A percentile compares a stretch with the other conserved stretches of the same genome.
Conservation (phyloP, 2,329 filamentous ascomycete genomes). For the Aspergillus pseudotamarii region DNA sequence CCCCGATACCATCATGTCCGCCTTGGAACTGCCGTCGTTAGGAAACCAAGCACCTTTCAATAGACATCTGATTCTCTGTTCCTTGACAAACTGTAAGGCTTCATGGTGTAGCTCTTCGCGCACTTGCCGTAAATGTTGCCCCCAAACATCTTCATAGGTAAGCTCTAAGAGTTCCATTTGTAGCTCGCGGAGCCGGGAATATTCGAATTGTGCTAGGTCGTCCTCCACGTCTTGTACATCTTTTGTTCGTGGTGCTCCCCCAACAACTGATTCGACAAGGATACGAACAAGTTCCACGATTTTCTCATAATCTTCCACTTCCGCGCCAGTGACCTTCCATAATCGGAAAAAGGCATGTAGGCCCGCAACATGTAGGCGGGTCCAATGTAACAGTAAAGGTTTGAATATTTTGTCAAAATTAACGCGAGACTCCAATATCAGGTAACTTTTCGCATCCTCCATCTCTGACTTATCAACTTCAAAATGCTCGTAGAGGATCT, state of each 20-base stretch:
- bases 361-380: slow-evolving; percentile 80
- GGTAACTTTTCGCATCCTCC: slow-evolving; percentile 75
- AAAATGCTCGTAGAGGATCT: slow-evolving; percentile 92
- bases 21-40: slow-evolving; percentile 53
- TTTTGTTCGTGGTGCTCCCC: slow-evolving; percentile 76
- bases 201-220: slow-evolving; percentile 82
- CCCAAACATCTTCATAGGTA: slow-evolving; percentile 94
- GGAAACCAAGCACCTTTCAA: slow-evolving; percentile 89
- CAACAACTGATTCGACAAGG: slow-evolving; percentile 84
- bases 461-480: slow-evolving; percentile 83
- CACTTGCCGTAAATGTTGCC: slow-evolving; percentile 84
- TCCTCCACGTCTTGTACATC: slow-evolving; percentile 88
- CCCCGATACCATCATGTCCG: slow-evolving; percentile 49
- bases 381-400: slow-evolving; percentile 90
- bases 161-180: slow-evolving; percentile 93
- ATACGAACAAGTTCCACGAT: slow-evolving; percentile 90
- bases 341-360: slow-evolving; percentile 86
- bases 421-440: slow-evolving; percentile 71
- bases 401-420: slow-evolving; percentile 86
- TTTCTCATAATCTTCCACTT: slow-evolving; percentile 87
- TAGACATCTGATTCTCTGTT: slow-evolving; percentile 89
- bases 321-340: slow-evolving; percentile 88
- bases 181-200: slow-evolving; percentile 73
- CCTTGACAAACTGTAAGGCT: slow-evolving; percentile 93
- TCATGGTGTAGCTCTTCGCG: slow-evolving; percentile 89